phyloP scores from a whole-genome alignment of 192 early-diverging fungal species.

The Bifiguratus adelaidae region DNA sequence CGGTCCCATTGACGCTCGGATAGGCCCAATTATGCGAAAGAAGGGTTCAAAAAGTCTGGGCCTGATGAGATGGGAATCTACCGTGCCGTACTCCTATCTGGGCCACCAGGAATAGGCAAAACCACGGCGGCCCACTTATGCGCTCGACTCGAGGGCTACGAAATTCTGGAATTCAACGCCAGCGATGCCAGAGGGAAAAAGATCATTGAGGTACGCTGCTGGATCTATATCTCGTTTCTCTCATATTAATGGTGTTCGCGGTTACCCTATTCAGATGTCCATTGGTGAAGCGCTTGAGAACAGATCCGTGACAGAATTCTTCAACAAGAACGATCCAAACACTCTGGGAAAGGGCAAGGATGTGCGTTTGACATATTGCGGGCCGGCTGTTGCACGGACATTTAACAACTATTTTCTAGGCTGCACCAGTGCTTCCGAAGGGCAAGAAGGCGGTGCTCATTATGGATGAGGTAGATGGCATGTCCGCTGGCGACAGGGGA shows the following conservation, averaged over 20 bases:
- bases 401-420: too few relatives aligned
- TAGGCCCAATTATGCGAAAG: conserved; percentile 34
- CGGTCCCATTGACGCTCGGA: neutral
- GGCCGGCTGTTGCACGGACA: too few relatives aligned
- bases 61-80: conserved; percentile 33
- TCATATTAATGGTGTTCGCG: too few relatives aligned
- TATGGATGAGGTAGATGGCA: conserved; percentile 99
- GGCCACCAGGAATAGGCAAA: conserved; percentile 97
- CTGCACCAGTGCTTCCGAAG: too few relatives aligned
- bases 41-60: conserved; percentile 21
- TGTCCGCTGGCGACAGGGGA: conserved; percentile 95
- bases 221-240: too few relatives aligned
- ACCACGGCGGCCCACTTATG: conserved; percentile 93
- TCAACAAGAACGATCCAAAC: conserved; percentile 14
- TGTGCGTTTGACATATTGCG: too few relatives aligned
- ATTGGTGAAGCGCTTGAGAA: conserved; percentile 43
- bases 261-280: conserved; percentile 7
- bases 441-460: conserved; percentile 62
- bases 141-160: conserved; percentile 66
- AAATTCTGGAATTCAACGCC: conserved; percentile 92
- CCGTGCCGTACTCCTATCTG: conserved; percentile 76
- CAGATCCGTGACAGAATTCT: conserved; percentile 49
- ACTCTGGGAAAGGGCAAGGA: too few relatives aligned
- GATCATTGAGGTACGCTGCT: conserved; percentile 62
- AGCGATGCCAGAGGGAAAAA: conserved; percentile 92